Conservation (phyloP, 1,139 yeast genomes). For the Geotrichum australiense region DNA sequence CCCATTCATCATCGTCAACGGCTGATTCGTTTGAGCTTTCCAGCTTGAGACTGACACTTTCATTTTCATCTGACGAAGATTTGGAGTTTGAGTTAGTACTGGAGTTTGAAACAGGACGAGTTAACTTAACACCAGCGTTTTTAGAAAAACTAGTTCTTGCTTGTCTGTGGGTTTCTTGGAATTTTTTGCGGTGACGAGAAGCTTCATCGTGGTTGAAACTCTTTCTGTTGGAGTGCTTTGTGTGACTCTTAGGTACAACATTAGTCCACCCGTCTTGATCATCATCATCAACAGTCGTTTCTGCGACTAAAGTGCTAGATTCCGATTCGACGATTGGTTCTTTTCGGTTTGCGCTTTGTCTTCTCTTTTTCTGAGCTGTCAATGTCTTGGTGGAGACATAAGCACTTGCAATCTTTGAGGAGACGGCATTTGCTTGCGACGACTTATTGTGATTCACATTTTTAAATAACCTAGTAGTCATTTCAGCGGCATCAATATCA, state of each 20-base stretch:
- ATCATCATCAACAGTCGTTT: too few relatives aligned
- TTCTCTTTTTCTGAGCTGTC: slow-evolving; percentile 3
- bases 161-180: slow-evolving; percentile 14
- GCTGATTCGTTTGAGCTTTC: slow-evolving; percentile 4
- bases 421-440: slow-evolving; percentile 7
- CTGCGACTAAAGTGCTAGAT: slow-evolving; percentile 21
- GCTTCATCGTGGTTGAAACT: slow-evolving; percentile 18
- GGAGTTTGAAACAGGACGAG: neutral
- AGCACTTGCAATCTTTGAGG: slow-evolving; percentile 16
- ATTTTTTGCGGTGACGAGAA: slow-evolving; percentile 16
- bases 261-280: slow-evolving; percentile 35
- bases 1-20: slow-evolving; percentile 14
- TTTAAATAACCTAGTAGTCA: slow-evolving; percentile 13
- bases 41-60: neutral
- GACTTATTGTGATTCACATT: slow-evolving; percentile 1
- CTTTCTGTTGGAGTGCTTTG: slow-evolving; percentile 13
- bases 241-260: slow-evolving; percentile 23
- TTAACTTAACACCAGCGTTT: slow-evolving; percentile 2
- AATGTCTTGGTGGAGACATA: slow-evolving; percentile 12
- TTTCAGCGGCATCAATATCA: slow-evolving; percentile 16
- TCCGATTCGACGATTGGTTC: slow-evolving; percentile 3
- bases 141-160: slow-evolving; percentile 13
- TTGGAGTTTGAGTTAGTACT: neutral
- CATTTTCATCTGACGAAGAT: slow-evolving; percentile 3
- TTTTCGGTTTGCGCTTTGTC: slow-evolving; percentile 12